These are phyloP conservation scores for Colletotrichum sp. DNA, from an alignment of 2,329 filamentous ascomycete species.

Conservation along the genomic window DNA sequence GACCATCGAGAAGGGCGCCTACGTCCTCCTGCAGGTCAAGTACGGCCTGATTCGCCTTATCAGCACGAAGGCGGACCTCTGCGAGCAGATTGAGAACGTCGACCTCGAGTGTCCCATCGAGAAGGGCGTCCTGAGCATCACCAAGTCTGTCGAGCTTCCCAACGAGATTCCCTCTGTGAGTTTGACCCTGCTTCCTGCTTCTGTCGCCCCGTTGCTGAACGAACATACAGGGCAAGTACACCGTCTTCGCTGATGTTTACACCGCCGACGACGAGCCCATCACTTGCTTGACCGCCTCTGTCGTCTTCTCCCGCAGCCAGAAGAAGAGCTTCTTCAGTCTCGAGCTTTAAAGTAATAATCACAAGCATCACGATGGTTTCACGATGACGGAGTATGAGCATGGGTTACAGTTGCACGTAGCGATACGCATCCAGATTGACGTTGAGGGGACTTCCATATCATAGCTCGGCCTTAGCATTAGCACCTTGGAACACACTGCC, in stretches of 20 bases:
- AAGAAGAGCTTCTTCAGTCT: constrained; percentile 38
- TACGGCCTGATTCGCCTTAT: constrained; percentile 93
- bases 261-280: constrained; percentile 75
- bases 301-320: constrained; percentile 61
- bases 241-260: constrained; percentile 84
- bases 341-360: constrained; percentile 40
- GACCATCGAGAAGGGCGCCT: constrained; percentile 77
- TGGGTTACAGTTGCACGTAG: constrained; percentile 16
- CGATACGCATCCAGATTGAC: constrained; percentile 8
- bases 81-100: constrained; percentile 87
- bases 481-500: neutral
- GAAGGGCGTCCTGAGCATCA: constrained; percentile 74
- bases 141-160: constrained; percentile 85
- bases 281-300: constrained; percentile 82
- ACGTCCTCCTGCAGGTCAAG: constrained; percentile 85
- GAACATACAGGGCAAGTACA: constrained; percentile 78
- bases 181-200: constrained; percentile 23
- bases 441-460: neutral
- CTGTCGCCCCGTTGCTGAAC: constrained; percentile 23
- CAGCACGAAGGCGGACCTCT: constrained; percentile 81
- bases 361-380: constrained; percentile 1
- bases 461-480: constrained; percentile 20
- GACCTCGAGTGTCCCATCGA: constrained; percentile 89
- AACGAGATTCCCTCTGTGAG: constrained; percentile 87
- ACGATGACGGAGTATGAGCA: constrained; percentile 16